A percentile compares a stretch with the other conserved stretches of the same genome.
Evolutionary conservation across 148 eudicot genomes (phyloP).

Genomic region (Vaccinium macrocarpon): DNA sequence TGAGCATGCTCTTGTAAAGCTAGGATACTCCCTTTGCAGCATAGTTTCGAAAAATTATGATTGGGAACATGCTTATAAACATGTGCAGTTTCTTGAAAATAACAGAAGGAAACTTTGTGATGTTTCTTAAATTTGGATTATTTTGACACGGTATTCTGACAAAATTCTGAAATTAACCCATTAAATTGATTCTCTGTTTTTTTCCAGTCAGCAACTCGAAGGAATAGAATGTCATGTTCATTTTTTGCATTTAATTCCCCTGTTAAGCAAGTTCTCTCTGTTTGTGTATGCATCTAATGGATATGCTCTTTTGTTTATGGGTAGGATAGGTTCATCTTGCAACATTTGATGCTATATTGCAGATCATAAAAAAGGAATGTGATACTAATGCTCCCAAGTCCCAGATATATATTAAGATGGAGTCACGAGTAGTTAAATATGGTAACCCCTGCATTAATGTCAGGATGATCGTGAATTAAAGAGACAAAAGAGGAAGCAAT

Average conservation of each 20-base stretch:
- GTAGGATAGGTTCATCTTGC: background rate
- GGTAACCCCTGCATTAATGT: background rate
- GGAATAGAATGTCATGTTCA: background rate
- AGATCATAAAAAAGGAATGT: background rate
- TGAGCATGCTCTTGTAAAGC: background rate
- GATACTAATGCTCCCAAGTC: background rate
- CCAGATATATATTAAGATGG: background rate
- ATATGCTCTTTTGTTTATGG: background rate
- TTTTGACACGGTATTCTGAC: background rate
- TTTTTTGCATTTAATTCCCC: background rate
- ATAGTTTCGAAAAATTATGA: background rate
- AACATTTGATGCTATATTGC: background rate
- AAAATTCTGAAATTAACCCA: background rate
- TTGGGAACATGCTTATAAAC: background rate
- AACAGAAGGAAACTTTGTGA: background rate
- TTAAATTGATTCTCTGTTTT: background rate
- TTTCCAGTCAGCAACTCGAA: background rate
- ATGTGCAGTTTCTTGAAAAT: background rate
- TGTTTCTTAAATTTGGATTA: background rate
- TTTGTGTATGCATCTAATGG: background rate
- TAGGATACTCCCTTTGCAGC: background rate
- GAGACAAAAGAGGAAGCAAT: constrained; percentile 88
- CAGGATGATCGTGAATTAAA: constrained; percentile 93
- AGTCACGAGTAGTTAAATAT: background rate
- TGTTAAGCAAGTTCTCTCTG: background rate